These are phyloP conservation scores for Sphaerobolus stellatus DNA, from an alignment of 1,284 basidiomycete species.

Conservation along the genomic window DNA sequence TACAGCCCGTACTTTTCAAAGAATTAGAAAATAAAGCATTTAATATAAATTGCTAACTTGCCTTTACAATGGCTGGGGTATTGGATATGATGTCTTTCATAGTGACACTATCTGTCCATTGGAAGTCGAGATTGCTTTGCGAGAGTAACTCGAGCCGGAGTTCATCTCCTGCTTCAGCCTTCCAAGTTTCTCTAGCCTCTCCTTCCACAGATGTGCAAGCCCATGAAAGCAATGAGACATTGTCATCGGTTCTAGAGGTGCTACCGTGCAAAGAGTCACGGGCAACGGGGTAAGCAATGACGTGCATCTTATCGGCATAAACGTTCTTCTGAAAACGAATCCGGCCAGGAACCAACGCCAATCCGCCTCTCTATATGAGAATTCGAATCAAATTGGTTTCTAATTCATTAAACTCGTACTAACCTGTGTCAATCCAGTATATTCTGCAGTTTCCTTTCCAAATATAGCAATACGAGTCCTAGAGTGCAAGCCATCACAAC, in stretches of 20 bases:
- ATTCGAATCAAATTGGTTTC: neutral
- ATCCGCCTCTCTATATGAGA: constrained; percentile 34
- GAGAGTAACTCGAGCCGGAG: neutral
- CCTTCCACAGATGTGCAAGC: constrained; percentile 35
- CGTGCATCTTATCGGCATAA: constrained; percentile 38
- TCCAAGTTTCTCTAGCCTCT: constrained; percentile 46
- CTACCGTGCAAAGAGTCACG: constrained; percentile 18
- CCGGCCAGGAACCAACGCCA: constrained; percentile 31
- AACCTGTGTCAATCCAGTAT: constrained; percentile 44
- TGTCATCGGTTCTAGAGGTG: constrained; percentile 43
- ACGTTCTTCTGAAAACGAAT: constrained; percentile 32
- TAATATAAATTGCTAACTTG: constrained; percentile 16
- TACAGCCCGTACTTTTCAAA: constrained; percentile 43
- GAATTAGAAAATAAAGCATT: neutral
- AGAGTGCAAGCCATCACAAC: constrained; percentile 49
- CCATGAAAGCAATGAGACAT: constrained; percentile 7
- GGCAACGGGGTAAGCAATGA: constrained; percentile 40
- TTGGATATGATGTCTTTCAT: constrained; percentile 37
- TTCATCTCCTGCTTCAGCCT: neutral
- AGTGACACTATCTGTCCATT: constrained; percentile 9
- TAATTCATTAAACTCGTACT: constrained; percentile 4
- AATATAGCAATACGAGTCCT: constrained; percentile 41
- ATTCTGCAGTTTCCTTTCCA: constrained; percentile 38
- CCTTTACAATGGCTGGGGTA: constrained; percentile 40
- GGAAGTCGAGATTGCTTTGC: neutral